phyloP scores from a whole-genome alignment of 73 alveolate species.

The Breviolum minutum region DNA sequence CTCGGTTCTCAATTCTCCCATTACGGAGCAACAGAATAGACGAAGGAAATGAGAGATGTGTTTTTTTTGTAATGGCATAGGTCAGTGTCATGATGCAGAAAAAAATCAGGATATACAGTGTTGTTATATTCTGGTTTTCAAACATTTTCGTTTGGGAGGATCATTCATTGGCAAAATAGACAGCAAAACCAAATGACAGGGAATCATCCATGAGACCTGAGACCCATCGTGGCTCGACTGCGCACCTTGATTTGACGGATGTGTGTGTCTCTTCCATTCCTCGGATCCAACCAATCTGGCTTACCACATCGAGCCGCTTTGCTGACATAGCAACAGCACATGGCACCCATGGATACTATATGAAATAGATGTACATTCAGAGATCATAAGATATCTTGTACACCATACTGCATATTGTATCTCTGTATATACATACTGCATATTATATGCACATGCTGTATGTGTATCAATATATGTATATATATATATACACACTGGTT shows the following conservation, averaged over 20 bases:
- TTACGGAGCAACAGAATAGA: background rate
- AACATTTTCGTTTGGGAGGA: background rate
- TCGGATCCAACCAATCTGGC: background rate
- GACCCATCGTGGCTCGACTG: background rate
- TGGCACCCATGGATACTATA: background rate
- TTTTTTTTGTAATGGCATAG: no score
- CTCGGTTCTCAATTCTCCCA: background rate
- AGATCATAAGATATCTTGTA: no score
- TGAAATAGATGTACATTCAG: no score
- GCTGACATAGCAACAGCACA: background rate
- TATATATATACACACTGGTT: no score
- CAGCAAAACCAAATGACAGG: background rate
- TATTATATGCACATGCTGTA: no score
- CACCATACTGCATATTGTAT: no score
- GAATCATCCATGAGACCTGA: background rate
- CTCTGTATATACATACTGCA: no score
- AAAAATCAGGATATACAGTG: background rate
- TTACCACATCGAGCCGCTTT: background rate
- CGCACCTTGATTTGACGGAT: conserved; percentile 70
- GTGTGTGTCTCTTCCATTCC: conserved; percentile 85
- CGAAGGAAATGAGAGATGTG: background rate
- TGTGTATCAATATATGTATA: no score
- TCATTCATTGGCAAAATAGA: background rate
- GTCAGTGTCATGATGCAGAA: no score
- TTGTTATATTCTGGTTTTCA: background rate